Conservation (phyloP, 768 basidiomycete genomes). For the Lentinula boryana region DNA sequence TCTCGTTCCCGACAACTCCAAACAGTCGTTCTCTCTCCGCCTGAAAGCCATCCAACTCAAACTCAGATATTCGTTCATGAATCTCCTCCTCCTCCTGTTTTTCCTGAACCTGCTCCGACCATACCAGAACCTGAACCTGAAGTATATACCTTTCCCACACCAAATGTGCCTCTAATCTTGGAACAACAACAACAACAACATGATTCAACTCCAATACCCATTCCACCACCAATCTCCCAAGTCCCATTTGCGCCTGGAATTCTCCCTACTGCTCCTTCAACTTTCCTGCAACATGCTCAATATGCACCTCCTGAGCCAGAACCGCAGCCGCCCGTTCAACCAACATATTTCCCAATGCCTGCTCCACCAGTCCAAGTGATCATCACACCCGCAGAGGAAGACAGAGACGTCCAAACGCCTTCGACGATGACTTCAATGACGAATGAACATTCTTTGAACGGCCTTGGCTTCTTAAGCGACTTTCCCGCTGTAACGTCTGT, state of each 20-base stretch:
- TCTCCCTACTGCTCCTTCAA: background rate
- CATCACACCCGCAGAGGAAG: background rate
- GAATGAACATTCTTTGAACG: background rate
- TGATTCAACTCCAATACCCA: background rate
- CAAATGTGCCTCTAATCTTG: background rate
- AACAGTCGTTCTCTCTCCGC: background rate
- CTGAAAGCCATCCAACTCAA: background rate
- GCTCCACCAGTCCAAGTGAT: background rate
- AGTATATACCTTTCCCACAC: background rate
- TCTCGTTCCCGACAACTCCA: background rate
- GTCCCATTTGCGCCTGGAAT: conserved; percentile 5
- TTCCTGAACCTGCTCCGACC: background rate
- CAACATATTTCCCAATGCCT: conserved; percentile 5
- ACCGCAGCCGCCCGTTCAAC: background rate
- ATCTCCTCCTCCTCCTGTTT: background rate
- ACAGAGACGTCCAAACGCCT: conserved; percentile 2
- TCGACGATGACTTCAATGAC: conserved; percentile 4
- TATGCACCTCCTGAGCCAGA: background rate
- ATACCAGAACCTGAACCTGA: background rate
- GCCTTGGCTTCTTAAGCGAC: background rate
- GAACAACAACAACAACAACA: background rate
- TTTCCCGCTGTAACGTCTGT: background rate
- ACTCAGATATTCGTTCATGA: background rate
- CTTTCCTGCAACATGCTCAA: background rate
- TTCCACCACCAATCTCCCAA: background rate